Conservation (phyloP, 768 basidiomycete species). For the Brasilioporus rufonigricans region DNA sequence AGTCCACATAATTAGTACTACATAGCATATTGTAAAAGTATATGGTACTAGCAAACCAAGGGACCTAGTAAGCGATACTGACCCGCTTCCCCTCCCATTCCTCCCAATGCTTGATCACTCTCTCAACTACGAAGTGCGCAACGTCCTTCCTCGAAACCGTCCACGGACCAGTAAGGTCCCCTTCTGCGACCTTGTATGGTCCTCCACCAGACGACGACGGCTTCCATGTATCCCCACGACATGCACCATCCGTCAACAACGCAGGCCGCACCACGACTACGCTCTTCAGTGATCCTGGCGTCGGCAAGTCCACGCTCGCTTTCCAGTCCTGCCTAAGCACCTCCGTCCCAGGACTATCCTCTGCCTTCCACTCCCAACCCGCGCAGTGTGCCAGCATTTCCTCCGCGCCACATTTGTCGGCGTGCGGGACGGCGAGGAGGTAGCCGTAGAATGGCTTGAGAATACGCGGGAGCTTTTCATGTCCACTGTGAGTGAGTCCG, state of each 20-base stretch:
- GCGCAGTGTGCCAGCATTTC: conserved; percentile 45
- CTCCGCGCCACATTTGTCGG: conserved; percentile 63
- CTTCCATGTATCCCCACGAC: conserved; percentile 24
- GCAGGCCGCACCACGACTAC: conserved; percentile 54
- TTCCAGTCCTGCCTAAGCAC: conserved; percentile 49
- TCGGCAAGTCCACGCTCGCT: conserved; percentile 34
- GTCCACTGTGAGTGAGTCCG: conserved; percentile 49
- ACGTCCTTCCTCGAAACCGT: conserved; percentile 64
- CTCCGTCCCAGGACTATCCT: conserved; percentile 39
- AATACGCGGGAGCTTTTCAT: conserved; percentile 43
- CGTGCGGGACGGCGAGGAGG: conserved; percentile 46
- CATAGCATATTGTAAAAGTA: too few relatives aligned
- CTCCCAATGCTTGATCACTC: conserved; percentile 45
- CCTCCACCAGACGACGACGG: conserved; percentile 13
- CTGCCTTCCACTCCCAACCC: conserved; percentile 51
- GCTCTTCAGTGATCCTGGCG: conserved; percentile 41
- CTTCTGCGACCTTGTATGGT: conserved; percentile 44
- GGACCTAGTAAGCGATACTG: conserved; percentile 45
- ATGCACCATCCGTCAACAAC: conserved; percentile 56
- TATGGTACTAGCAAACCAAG: too few relatives aligned
- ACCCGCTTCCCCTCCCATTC: conserved; percentile 51
- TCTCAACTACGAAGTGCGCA: conserved; percentile 60
- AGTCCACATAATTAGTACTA: too few relatives aligned
- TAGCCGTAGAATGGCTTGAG: conserved; percentile 50
- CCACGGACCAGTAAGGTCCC: conserved; percentile 41